These are phyloP conservation scores for Russula griseocarnosa DNA, from an alignment of 768 basidiomycete genomes.

Conservation along the genomic window DNA sequence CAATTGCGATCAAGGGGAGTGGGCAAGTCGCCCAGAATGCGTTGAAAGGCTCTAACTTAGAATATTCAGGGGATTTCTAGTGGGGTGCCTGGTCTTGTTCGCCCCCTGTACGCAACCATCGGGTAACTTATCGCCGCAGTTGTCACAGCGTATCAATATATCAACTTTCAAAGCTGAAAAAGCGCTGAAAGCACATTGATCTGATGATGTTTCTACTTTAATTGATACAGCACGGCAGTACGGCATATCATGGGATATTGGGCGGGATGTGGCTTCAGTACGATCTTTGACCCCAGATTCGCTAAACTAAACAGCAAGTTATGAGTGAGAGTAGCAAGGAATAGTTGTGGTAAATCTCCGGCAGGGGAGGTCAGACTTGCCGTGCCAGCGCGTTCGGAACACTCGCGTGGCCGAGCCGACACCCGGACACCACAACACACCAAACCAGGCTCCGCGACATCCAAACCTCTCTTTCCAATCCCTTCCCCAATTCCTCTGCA, in stretches of 20 bases:
- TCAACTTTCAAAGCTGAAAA: background rate
- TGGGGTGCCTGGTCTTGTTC: background rate
- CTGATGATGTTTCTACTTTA: background rate
- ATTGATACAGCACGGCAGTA: background rate
- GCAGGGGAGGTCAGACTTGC: background rate
- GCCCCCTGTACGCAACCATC: background rate
- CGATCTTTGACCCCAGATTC: background rate
- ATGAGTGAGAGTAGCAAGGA: no score
- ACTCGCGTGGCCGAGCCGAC: conserved; percentile 11
- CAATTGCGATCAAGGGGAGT: background rate
- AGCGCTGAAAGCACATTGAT: background rate
- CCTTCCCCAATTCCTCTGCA: background rate
- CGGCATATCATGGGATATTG: background rate
- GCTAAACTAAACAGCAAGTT: background rate
- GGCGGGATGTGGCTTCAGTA: background rate
- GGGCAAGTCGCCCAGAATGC: background rate
- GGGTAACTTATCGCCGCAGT: background rate
- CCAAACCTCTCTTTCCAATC: background rate
- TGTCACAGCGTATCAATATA: background rate
- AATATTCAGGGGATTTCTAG: background rate
- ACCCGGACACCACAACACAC: conserved; percentile 1
- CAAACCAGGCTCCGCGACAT: background rate
- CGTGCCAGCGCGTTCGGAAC: conserved; percentile 16
- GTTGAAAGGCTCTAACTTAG: background rate
- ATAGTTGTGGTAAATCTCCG: background rate